phyloP scores from a whole-genome alignment of 768 basidiomycete species.

The Lactarius evosmus region DNA sequence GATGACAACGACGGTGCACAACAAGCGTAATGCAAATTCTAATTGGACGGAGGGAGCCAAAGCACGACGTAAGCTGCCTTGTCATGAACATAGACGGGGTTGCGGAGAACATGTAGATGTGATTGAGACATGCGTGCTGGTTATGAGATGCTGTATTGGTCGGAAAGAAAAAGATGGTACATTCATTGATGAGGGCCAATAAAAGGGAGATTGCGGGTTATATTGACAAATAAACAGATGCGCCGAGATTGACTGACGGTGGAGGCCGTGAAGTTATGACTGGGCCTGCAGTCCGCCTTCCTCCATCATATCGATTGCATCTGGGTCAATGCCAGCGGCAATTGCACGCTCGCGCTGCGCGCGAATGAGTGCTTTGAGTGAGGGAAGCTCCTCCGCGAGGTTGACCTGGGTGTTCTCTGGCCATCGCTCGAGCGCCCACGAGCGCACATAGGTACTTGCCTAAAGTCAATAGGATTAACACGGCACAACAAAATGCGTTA shows the following conservation, averaged over 20 bases:
- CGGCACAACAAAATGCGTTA: neutral
- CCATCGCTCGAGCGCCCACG: constrained; percentile 84
- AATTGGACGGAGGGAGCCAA: neutral
- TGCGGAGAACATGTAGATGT: constrained; percentile 19
- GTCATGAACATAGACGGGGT: constrained; percentile 21
- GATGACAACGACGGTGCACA: constrained; percentile 17
- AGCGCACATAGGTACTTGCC: constrained; percentile 79
- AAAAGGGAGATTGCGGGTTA: constrained; percentile 20
- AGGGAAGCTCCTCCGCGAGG: constrained; percentile 55
- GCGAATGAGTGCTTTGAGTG: constrained; percentile 56
- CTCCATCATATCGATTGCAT: constrained; percentile 26
- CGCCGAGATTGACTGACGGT: constrained; percentile 18
- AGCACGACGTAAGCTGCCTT: neutral
- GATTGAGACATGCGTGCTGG: constrained; percentile 20
- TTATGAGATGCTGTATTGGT: constrained; percentile 1
- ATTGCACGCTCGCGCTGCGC: constrained; percentile 31
- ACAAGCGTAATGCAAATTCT: constrained; percentile 12
- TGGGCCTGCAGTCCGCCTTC: constrained; percentile 22
- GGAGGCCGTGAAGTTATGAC: constrained; percentile 19
- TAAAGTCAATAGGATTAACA: constrained; percentile 33
- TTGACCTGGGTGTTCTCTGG: constrained; percentile 56
- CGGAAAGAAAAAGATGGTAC: constrained; percentile 15
- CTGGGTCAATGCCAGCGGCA: constrained; percentile 28
- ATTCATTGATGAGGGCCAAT: constrained; percentile 19
- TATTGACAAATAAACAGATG: constrained; percentile 26